Base-by-base conservation (phyloP, 306 rosid species). In the Heteromeles arbutifolia region DNA sequence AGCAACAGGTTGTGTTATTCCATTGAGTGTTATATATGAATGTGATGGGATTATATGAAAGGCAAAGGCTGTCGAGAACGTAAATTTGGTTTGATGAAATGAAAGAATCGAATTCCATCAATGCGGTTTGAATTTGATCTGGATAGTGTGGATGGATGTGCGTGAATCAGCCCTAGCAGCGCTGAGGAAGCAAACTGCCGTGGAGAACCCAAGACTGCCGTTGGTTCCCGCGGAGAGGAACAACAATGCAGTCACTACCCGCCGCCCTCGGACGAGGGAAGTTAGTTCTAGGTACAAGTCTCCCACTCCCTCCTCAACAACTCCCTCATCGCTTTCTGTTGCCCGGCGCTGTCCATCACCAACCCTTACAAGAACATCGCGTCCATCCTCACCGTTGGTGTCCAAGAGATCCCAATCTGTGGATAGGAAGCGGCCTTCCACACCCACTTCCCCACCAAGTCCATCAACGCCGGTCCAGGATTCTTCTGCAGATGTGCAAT, bases 71-170 rank as follows among this genome's bases (percentile, higher is more conserved):
- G 50, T 65, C 26, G 37, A 65, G 26, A 21, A 37, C 37, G 70
- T 34, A 31, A 64, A 64, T 65, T 65, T 63, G 34, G 41, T 15
- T 58, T 0, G 54, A 17, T 5, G 54, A 31, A 21, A 31, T 64
- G 68, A 64, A 64, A 28, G 43, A 64, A 64, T 75, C 81, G 18
- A 50, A 50, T 50, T 50, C 54, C 70, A 83, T 91, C 98, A 85
- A 91, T 90, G 92, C 88, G 91, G 92, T 92, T 80, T 90, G 67
- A 79, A 50, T 50, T 50, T 18, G 54, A 50, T 81, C 85, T 88
- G 82, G 87, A 67, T 82, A 64, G 93, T 79, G 90, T 89, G 93
- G 95, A 96, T 96, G 99, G 99, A 96, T 88, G 88, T 84, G 79
- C 84, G 78, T 83, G 90, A 88, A 82, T 87, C 92, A 73, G 87